Percentiles rank a stretch among this genome's conserved stretches.
Evolutionary conservation across 2,329 filamentous ascomycete species (phyloP).

Genomic region (Aotearoamyces nothofagi): DNA sequence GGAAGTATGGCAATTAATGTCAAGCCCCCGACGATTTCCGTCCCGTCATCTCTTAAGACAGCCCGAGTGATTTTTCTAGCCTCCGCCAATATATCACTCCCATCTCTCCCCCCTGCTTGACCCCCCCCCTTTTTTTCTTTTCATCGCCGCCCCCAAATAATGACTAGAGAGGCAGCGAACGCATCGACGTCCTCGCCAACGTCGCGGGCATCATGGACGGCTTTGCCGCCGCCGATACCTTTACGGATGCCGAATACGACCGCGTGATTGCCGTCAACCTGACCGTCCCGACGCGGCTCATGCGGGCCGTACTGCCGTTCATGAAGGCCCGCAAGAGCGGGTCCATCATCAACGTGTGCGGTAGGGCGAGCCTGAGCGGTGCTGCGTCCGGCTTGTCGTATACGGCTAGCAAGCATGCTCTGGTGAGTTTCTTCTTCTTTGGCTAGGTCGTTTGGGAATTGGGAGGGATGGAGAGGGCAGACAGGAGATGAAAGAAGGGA

Average conservation of each 20-base stretch:
- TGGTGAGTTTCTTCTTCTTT: slow-evolving; percentile 23
- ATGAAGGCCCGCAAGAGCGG: slow-evolving; percentile 25
- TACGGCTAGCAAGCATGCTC: slow-evolving; percentile 27
- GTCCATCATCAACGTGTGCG: slow-evolving; percentile 26
- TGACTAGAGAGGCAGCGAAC: background rate
- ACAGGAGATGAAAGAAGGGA: too few relatives aligned
- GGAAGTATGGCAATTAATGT: too few relatives aligned
- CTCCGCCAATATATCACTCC: too few relatives aligned
- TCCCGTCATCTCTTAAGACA: too few relatives aligned
- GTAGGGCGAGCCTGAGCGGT: slow-evolving; percentile 22
- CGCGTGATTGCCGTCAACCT: slow-evolving; percentile 25
- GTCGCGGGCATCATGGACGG: slow-evolving; percentile 28
- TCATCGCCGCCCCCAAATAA: too few relatives aligned
- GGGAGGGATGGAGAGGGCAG: too few relatives aligned
- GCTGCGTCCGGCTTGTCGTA: slow-evolving; percentile 27
- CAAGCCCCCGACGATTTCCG: too few relatives aligned
- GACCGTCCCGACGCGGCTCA: slow-evolving; percentile 27
- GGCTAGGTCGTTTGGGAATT: too few relatives aligned
- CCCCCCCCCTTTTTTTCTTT: too few relatives aligned
- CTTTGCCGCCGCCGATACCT: slow-evolving; percentile 23
- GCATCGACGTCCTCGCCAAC: slow-evolving; percentile 28
- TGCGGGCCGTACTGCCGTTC: slow-evolving; percentile 25
- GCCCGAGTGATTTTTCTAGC: too few relatives aligned
- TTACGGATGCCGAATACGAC: slow-evolving; percentile 25
- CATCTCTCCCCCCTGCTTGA: too few relatives aligned